Evolutionary conservation across 1,284 basidiomycete genomes (phyloP).

Genomic region (Pterulicium gracile): DNA sequence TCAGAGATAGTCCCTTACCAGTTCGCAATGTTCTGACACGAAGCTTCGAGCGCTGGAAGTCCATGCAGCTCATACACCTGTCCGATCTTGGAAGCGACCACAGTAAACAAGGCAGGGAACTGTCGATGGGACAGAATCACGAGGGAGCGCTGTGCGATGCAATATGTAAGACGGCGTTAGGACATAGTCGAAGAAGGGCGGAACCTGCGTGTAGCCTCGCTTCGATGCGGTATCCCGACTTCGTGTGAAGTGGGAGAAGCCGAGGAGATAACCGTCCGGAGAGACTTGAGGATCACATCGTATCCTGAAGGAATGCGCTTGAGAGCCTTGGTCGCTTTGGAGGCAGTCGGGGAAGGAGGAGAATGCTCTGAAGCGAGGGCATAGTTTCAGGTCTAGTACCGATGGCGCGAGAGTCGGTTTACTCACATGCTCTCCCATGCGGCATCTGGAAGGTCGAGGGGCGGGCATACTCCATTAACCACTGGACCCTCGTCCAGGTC

Average conservation of each 20-base stretch:
- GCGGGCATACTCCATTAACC: slow-evolving; percentile 63
- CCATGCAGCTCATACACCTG: slow-evolving; percentile 70
- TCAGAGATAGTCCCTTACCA: slow-evolving; percentile 46
- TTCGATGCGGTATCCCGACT: slow-evolving; percentile 57
- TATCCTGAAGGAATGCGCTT: slow-evolving; percentile 66
- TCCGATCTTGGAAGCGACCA: slow-evolving; percentile 61
- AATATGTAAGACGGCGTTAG: slow-evolving; percentile 7
- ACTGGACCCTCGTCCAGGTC: slow-evolving; percentile 84
- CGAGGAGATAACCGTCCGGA: slow-evolving; percentile 68
- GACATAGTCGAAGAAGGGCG: slow-evolving; percentile 14
- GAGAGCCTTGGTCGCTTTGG: slow-evolving; percentile 67
- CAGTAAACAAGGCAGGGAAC: slow-evolving; percentile 75
- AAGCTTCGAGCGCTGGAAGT: slow-evolving; percentile 73
- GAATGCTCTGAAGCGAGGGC: slow-evolving; percentile 63
- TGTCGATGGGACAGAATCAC: slow-evolving; percentile 80
- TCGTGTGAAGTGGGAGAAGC: slow-evolving; percentile 77
- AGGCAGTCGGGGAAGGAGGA: slow-evolving; percentile 89
- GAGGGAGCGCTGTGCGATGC: slow-evolving; percentile 58
- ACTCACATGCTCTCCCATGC: slow-evolving; percentile 82
- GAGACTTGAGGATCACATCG: slow-evolving; percentile 34
- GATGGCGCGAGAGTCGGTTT: not conserved
- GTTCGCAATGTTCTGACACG: slow-evolving; percentile 75
- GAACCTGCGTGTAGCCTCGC: slow-evolving; percentile 84
- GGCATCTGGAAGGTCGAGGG: slow-evolving; percentile 44
- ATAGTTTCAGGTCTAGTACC: slow-evolving; percentile 5